Percentiles rank a stretch among this genome's conserved stretches.
These are phyloP conservation scores for Phytophthora lateralis DNA, from an alignment of 352 stramenopile species.

Conservation along the genomic window DNA sequence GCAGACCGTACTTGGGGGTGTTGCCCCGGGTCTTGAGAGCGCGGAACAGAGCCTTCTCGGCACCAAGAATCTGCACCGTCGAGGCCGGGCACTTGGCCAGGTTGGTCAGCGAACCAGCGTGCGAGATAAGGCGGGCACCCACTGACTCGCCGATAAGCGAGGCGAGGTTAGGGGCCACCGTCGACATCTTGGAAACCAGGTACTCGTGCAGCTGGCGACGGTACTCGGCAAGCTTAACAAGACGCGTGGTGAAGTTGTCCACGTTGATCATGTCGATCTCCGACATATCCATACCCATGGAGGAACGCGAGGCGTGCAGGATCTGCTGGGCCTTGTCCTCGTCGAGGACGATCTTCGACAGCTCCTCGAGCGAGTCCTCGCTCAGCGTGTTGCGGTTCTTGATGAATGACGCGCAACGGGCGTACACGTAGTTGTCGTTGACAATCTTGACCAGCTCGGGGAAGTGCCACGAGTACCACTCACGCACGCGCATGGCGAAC, in stretches of 20 bases:
- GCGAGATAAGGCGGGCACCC: slow-evolving; percentile 99
- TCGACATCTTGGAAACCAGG: slow-evolving; percentile 97
- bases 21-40: slow-evolving; percentile 99
- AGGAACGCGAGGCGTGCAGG: slow-evolving; percentile 93
- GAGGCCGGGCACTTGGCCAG: slow-evolving; percentile 99
- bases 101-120: slow-evolving; percentile 98
- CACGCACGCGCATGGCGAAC: slow-evolving; percentile 99
- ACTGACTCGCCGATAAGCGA: slow-evolving; percentile 99
- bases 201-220: slow-evolving; percentile 95
- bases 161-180: slow-evolving; percentile 98
- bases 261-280: slow-evolving; percentile 99
- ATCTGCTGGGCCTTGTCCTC: slow-evolving; percentile 97
- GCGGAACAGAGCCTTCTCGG: slow-evolving; percentile 99
- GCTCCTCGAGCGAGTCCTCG: slow-evolving; percentile 82
- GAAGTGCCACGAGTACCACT: slow-evolving; percentile 99
- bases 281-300: slow-evolving; percentile 99
- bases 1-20: slow-evolving; percentile 99
- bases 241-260: slow-evolving; percentile 97
- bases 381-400: slow-evolving; percentile 90
- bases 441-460: slow-evolving; percentile 99
- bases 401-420: slow-evolving; percentile 96
- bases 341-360: slow-evolving; percentile 96
- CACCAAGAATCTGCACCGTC: slow-evolving; percentile 99
- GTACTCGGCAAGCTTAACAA: slow-evolving; percentile 99
- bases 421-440: slow-evolving; percentile 99